A percentile compares a stretch with the other conserved stretches of the same genome.
Conservation (phyloP, 1,139 yeast species). For the Pneumocystis sp. region DNA sequence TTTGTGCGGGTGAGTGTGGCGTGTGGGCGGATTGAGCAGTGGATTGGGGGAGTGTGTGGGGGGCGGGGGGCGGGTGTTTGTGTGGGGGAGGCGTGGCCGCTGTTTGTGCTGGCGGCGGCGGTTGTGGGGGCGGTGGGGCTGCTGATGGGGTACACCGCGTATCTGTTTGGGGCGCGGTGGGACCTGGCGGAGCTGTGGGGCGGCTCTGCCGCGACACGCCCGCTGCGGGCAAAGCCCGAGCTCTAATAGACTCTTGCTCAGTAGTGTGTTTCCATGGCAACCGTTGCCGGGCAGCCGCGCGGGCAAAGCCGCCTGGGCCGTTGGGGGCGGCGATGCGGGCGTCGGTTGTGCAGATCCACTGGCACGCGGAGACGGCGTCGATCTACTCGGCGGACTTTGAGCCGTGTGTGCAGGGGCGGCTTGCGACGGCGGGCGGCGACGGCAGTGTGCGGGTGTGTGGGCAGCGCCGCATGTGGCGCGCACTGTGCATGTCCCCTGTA, state of each 20-base stretch:
- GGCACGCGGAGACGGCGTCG: conserved; percentile 74
- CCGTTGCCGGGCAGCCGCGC: too few species aligned
- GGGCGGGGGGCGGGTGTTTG: neutral
- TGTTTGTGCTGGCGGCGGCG: conserved; percentile 16
- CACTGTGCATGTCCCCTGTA: too few species aligned
- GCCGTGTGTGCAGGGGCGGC: conserved; percentile 28
- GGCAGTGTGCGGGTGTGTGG: conserved; percentile 71
- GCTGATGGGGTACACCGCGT: conserved; percentile 17
- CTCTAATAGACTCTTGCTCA: too few species aligned
- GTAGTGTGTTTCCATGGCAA: too few species aligned
- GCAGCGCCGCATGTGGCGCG: too few species aligned
- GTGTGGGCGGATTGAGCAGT: conserved; percentile 44
- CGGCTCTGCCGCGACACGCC: too few species aligned
- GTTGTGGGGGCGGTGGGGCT: conserved; percentile 16
- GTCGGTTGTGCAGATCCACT: conserved; percentile 50
- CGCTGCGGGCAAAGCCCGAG: too few species aligned
- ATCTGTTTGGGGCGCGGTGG: conserved; percentile 19
- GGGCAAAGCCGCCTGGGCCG: too few species aligned
- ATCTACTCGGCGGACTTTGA: conserved; percentile 75
- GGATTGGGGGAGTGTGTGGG: conserved; percentile 10
- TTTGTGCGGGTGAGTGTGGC: conserved; percentile 69
- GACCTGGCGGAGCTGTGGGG: too few species aligned
- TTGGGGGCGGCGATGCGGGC: conserved; percentile 33
- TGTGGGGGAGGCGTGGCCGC: conserved; percentile 12
- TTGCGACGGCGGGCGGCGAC: conserved; percentile 92